A percentile compares a stretch with the other conserved stretches of the same genome.
Conservation (phyloP, 306 rosid genomes). For the Rosa persica region DNA sequence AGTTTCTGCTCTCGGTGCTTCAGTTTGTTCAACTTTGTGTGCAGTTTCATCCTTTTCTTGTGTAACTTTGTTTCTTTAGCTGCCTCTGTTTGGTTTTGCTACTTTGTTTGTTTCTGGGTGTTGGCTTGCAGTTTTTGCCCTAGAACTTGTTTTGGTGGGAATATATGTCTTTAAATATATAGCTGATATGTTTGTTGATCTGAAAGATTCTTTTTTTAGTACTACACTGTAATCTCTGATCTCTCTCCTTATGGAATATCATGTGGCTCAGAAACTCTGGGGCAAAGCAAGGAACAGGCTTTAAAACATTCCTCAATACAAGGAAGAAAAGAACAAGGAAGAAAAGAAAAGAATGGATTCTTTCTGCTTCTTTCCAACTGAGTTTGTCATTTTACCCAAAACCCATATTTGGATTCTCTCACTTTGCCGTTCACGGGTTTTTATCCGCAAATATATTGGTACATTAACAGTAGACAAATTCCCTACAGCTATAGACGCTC, state of each 20-base stretch:
- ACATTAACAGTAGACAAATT: background rate
- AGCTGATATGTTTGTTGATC: background rate
- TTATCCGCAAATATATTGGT: background rate
- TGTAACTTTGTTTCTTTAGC: conserved; percentile 5
- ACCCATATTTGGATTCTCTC: background rate
- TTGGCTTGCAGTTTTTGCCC: background rate
- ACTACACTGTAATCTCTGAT: background rate
- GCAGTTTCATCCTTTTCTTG: background rate
- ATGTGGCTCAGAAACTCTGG: conserved; percentile 5
- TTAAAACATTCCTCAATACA: conserved; percentile 8
- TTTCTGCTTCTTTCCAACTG: background rate
- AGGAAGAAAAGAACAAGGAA: conserved; percentile 8
- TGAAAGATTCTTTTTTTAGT: background rate
- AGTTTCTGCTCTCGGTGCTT: background rate
- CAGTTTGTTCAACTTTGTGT: background rate
- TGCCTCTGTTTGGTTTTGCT: conserved; percentile 7
- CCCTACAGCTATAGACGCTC: background rate
- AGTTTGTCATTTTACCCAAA: background rate
- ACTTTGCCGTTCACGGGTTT: background rate
- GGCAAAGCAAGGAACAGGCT: background rate
- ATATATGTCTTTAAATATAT: background rate
- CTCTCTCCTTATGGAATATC: background rate
- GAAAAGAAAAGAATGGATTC: background rate
- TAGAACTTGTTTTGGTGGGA: background rate
- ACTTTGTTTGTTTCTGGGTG: conserved; percentile 7